Conservation (phyloP, 2,329 filamentous ascomycete species). For the Botrytis aclada region DNA sequence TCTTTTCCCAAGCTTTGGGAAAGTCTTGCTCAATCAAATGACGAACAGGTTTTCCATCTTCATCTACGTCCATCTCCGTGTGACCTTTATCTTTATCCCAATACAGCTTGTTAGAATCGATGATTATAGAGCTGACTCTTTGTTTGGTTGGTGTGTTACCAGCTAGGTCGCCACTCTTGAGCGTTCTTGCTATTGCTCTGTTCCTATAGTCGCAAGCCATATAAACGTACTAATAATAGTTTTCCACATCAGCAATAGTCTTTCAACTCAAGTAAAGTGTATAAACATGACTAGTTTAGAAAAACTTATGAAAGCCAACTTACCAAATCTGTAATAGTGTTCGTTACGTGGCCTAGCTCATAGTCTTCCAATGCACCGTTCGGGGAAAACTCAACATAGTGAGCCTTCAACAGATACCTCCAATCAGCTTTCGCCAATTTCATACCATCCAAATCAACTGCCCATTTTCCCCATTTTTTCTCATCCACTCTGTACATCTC, state of each 20-base stretch:
- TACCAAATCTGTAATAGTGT: constrained; percentile 3
- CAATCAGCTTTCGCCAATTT: background rate
- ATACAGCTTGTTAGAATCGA: constrained; percentile 1
- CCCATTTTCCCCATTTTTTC: background rate
- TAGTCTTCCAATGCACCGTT: too few relatives aligned
- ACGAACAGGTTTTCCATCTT: too few relatives aligned
- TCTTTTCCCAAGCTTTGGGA: background rate
- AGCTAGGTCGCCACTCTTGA: constrained; percentile 1
- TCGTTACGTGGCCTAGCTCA: background rate
- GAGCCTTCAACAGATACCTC: background rate
- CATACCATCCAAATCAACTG: constrained; percentile 1
- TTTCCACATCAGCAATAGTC: background rate
- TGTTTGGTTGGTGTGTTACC: background rate
- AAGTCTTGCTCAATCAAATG: background rate
- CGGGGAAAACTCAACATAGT: too few relatives aligned
- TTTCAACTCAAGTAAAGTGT: too few relatives aligned
- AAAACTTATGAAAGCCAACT: background rate
- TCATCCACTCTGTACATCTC: constrained; percentile 4
- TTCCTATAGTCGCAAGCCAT: constrained; percentile 8
- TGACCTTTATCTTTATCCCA: background rate
- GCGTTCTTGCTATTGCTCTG: constrained; percentile 1
- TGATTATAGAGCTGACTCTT: background rate
- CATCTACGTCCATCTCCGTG: rapidly evolving
- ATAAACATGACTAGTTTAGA: background rate
- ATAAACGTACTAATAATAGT: background rate